Evolutionary conservation across 208 protist species (phyloP).

Genomic region (Lotmaria passim): DNA sequence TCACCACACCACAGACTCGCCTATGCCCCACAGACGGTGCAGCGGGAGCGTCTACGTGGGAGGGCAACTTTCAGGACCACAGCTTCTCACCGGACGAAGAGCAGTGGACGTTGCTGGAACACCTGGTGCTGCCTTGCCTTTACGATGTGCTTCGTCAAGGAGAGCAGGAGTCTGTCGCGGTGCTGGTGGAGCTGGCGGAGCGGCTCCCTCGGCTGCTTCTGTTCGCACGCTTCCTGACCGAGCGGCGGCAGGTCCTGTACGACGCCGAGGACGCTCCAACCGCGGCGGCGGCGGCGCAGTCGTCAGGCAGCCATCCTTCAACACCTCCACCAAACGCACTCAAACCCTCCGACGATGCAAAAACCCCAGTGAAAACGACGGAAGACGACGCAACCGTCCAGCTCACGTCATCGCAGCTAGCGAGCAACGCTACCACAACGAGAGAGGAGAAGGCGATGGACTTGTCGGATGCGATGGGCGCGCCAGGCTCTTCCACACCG

Average conservation of each 20-base stretch:
- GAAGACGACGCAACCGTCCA: too few species aligned
- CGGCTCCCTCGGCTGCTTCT: conserved; percentile 68
- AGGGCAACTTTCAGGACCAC: background rate
- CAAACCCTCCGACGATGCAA: too few species aligned
- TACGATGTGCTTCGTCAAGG: conserved; percentile 31
- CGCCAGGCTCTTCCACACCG: too few species aligned
- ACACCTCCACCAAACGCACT: too few species aligned
- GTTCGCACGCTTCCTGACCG: conserved; percentile 50
- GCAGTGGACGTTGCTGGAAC: conserved; percentile 37
- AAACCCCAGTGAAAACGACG: too few species aligned
- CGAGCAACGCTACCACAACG: too few species aligned
- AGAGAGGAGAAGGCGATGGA: too few species aligned
- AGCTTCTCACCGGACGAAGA: conserved; percentile 21
- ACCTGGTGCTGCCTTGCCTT: conserved; percentile 40
- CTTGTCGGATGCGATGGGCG: too few species aligned
- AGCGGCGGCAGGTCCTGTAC: conserved; percentile 40
- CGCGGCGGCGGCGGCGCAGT: background rate
- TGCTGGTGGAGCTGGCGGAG: conserved; percentile 69
- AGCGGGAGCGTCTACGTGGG: background rate
- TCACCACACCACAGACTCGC: conserved; percentile 11
- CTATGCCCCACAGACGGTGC: background rate
- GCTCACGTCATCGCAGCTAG: too few species aligned
- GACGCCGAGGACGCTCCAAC: conserved; percentile 1
- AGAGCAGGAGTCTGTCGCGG: conserved; percentile 33
- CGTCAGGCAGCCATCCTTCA: background rate